A percentile compares a stretch with the other conserved stretches of the same genome.
These are phyloP conservation scores for Suhomyces chickasaworum DNA, from an alignment of 1,139 yeast genomes.

Conservation along the genomic window DNA sequence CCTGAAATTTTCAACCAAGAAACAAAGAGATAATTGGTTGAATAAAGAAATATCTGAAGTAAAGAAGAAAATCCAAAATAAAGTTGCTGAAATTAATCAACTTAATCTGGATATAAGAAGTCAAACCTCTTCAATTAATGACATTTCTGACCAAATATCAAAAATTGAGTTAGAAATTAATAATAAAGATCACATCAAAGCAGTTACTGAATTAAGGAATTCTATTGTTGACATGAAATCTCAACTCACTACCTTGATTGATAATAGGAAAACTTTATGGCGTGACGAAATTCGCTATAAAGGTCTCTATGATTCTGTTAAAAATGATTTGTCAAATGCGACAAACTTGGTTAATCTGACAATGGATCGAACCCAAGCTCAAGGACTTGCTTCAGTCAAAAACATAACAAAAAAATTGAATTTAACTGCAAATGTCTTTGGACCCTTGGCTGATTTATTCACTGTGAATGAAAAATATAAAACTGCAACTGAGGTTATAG, in stretches of 20 bases:
- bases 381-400: slow-evolving; percentile 70
- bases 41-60: slow-evolving; percentile 29
- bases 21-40: slow-evolving; percentile 75
- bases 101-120: slow-evolving; percentile 23
- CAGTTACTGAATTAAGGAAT: slow-evolving; percentile 32
- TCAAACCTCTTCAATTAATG: slow-evolving; percentile 22
- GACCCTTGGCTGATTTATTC: slow-evolving; percentile 83
- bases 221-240: slow-evolving; percentile 41
- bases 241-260: slow-evolving; percentile 51
- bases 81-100: slow-evolving; percentile 28
- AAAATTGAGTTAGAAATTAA: slow-evolving; percentile 36
- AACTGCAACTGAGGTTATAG: slow-evolving; percentile 84
- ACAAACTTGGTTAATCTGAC: slow-evolving; percentile 66
- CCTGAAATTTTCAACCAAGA: slow-evolving; percentile 55
- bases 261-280: slow-evolving; percentile 75
- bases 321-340: slow-evolving; percentile 57
- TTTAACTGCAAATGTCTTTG: slow-evolving; percentile 64
- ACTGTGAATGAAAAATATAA: slow-evolving; percentile 80
- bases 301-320: slow-evolving; percentile 56
- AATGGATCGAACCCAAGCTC: slow-evolving; percentile 70
- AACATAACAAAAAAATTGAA: slow-evolving; percentile 58
- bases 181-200: slow-evolving; percentile 20
- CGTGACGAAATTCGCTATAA: slow-evolving; percentile 71
- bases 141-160: slow-evolving; percentile 42
- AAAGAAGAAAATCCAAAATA: slow-evolving; percentile 22